Percentiles rank a stretch among this genome's conserved stretches.
phyloP scores from a whole-genome alignment of 2,329 filamentous ascomycete genomes.

The Epichloe festucae region DNA sequence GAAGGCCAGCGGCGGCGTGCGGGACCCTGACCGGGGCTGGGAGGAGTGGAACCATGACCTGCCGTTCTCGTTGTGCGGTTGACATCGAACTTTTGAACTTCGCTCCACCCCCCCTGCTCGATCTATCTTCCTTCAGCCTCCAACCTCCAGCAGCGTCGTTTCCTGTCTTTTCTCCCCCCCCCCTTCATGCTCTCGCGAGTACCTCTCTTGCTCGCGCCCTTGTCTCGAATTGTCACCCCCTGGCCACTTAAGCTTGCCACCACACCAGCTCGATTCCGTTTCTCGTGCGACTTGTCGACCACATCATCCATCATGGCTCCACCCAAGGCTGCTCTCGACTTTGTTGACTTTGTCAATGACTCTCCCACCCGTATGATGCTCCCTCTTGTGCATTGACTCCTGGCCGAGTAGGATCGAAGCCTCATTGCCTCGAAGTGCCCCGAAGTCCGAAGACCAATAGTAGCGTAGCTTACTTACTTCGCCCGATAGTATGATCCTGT shows the following conservation, averaged over 20 bases:
- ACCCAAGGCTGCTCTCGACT: slow-evolving; percentile 57
- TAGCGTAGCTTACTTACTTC: no score
- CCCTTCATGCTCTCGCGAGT: slow-evolving; percentile 1
- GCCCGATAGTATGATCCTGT: no score
- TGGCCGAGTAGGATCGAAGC: not conserved
- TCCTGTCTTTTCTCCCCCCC: not conserved
- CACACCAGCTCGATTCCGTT: not conserved
- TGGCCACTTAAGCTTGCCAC: not conserved
- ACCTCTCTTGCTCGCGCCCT: not conserved
- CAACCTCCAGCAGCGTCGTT: not conserved
- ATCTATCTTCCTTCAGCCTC: no score
- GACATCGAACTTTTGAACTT: not conserved
- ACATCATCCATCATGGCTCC: slow-evolving; percentile 34
- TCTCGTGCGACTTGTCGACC: slow-evolving; percentile 13
- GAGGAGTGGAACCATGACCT: not conserved
- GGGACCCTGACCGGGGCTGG: not conserved
- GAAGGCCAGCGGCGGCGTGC: not conserved
- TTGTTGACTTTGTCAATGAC: slow-evolving; percentile 85
- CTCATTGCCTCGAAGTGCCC: not conserved
- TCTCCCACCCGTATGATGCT: slow-evolving; percentile 70
- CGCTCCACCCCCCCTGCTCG: no score
- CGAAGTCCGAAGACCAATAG: no score
- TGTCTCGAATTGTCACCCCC: not conserved
- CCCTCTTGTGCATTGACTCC: not conserved
- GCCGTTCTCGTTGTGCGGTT: not conserved